phyloP scores from a whole-genome alignment of 208 protist species.

The Acanthamoeba royreba region DNA sequence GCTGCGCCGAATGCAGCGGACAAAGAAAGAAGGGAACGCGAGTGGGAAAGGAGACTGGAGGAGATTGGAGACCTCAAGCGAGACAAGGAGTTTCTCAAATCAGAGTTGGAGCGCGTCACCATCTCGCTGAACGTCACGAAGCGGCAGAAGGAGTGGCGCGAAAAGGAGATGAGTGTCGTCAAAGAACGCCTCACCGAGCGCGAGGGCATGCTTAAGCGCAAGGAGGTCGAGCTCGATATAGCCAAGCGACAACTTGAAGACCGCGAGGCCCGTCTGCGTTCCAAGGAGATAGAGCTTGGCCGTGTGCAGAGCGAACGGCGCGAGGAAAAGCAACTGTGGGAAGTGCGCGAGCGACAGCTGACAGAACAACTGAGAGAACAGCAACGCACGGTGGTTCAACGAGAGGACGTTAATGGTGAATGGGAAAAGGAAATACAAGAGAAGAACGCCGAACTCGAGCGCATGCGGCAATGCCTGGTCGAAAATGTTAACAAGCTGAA shows the following conservation, averaged over 20 bases:
- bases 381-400: not conserved
- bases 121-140: slow-evolving; percentile 22
- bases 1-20: not conserved
- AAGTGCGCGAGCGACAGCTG: not conserved
- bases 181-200: not conserved
- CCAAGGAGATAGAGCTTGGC: not conserved
- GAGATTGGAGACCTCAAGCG: not conserved
- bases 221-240: slow-evolving; percentile 1
- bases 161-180: not conserved
- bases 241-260: slow-evolving; percentile 21
- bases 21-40: too few relatives aligned
- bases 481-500: not conserved
- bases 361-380: not conserved
- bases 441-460: not conserved
- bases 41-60: not conserved
- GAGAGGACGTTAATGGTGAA: not conserved
- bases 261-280: not conserved
- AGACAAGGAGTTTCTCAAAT: not conserved
- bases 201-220: not conserved
- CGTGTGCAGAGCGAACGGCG: not conserved
- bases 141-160: slow-evolving; percentile 36
- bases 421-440: not conserved
- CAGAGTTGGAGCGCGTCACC: not conserved
- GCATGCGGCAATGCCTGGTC: not conserved
- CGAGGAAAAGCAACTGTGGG: not conserved